Percentiles rank a stretch among this genome's conserved stretches.
phyloP scores from a whole-genome alignment of 768 basidiomycete genomes.

The Lactifluus rugatus region DNA sequence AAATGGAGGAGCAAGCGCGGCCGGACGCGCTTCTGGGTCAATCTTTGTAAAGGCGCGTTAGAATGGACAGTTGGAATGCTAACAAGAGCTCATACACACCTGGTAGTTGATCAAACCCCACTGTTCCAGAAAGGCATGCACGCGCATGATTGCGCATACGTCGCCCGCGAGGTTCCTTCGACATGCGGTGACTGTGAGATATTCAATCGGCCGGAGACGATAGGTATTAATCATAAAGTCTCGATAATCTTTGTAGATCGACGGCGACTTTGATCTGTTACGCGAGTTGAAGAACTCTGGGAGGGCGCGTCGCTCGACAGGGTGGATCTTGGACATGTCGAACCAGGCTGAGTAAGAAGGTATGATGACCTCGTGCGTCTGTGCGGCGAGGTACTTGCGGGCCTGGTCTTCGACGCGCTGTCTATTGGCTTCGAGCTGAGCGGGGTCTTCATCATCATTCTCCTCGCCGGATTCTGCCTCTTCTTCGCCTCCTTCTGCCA shows the following conservation, averaged over 20 bases:
- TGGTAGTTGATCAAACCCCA: slow-evolving; percentile 99
- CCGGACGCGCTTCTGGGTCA: slow-evolving; percentile 92
- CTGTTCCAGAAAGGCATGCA: slow-evolving; percentile 97
- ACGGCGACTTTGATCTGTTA: slow-evolving; percentile 90
- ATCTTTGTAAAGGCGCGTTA: slow-evolving; percentile 44
- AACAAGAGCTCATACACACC: slow-evolving; percentile 35
- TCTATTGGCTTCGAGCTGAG: slow-evolving; percentile 72
- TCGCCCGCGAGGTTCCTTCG: slow-evolving; percentile 93
- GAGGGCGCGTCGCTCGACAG: slow-evolving; percentile 82
- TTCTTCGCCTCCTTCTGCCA: slow-evolving; percentile 71
- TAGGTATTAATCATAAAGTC: slow-evolving; percentile 99
- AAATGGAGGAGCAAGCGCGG: slow-evolving; percentile 91
- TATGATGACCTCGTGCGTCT: slow-evolving; percentile 94
- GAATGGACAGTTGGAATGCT: background rate
- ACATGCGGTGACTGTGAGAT: slow-evolving; percentile 96
- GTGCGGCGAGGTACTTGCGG: slow-evolving; percentile 89
- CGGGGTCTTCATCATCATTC: slow-evolving; percentile 78
- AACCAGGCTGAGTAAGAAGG: slow-evolving; percentile 99
- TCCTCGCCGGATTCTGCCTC: slow-evolving; percentile 72
- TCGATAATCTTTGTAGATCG: slow-evolving; percentile 97
- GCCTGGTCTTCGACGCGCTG: slow-evolving; percentile 76
- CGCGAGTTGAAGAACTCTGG: slow-evolving; percentile 98
- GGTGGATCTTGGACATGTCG: slow-evolving; percentile 87
- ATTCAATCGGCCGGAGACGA: slow-evolving; percentile 85
- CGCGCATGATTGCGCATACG: slow-evolving; percentile 97